Base-by-base conservation (phyloP, 2,329 filamentous ascomycete species). In the Ascochyta rabiei region DNA sequence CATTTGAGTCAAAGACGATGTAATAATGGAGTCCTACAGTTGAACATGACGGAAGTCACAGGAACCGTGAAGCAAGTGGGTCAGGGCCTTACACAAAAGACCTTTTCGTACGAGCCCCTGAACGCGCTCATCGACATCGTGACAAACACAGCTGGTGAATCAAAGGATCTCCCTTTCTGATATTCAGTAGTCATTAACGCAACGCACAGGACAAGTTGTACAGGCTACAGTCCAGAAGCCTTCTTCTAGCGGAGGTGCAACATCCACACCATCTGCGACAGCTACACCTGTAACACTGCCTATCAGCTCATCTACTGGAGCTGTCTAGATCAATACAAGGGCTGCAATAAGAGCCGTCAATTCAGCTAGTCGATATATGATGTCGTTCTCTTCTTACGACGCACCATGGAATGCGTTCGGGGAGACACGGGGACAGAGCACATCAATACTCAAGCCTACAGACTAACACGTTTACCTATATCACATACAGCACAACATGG, bases 41-140 rank as follows among this genome's bases (percentile, higher is more conserved):
- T 64, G 60, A 86, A 86, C 70, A 86, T 87, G 84, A 86, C 83
- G 6, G 74, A 77, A 55, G 79, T 79, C n/a, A 46, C 47, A 21
- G 72, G 68, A 57, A 71, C 49, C 43, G 65, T 53, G 41, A 75
- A 71, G 67, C 67, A 67, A 51, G 43, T 77, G 55, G 69, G 67
- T n/a, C 67, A 75, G 42, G 75, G 75, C 2, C 60, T 75, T 21
- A 76, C 76, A 6, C 78, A 84, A 67, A 84, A 81, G 72, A 80
- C 79, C n/a, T 85, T 80, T 62, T 74, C 71, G 4, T 84, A 84
- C 59, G 71, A 76, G 19, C 74, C 81, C 26, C 70, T 85, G 31
- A 79, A 77, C 48, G 75, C 80, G 2, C 66, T 85, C 52, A 80
- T 85, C 13, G 79, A 85, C 51, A 82, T 85, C 53, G 75, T 85